These are phyloP conservation scores for Yarrowia phangngaensis DNA, from an alignment of 805 yeast genomes.

Conservation along the genomic window DNA sequence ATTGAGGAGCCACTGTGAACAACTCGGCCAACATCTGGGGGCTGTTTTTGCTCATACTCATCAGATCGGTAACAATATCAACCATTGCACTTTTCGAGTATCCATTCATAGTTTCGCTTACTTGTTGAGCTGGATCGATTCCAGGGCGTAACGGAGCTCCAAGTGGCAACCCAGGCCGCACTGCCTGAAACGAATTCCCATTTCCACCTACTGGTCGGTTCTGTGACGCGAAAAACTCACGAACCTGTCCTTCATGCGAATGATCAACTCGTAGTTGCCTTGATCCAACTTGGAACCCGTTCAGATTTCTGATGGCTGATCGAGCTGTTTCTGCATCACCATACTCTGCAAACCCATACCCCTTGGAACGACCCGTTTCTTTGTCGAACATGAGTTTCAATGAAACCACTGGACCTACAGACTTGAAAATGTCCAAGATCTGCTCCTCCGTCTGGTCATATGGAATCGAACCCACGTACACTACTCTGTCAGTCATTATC, in stretches of 20 bases:
- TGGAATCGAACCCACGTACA: constrained; percentile 84
- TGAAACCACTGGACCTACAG: constrained; percentile 82
- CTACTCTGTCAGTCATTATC: constrained; percentile 41
- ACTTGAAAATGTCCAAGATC: constrained; percentile 74
- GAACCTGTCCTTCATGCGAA: constrained; percentile 55
- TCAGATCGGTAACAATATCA: constrained; percentile 54
- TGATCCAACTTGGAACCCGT: constrained; percentile 70
- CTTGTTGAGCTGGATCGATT: constrained; percentile 42
- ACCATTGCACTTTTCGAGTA: constrained; percentile 45
- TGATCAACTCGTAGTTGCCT: constrained; percentile 72
- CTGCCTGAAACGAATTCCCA: constrained; percentile 9
- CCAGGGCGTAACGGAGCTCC: constrained; percentile 47
- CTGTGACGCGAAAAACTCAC: constrained; percentile 71
- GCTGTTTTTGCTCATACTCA: constrained; percentile 53
- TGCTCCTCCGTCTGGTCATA: constrained; percentile 93
- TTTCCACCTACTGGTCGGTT: constrained; percentile 32
- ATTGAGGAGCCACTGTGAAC: constrained; percentile 70
- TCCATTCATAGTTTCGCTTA: constrained; percentile 47
- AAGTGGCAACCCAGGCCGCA: constrained; percentile 44
- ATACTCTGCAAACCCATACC: constrained; percentile 83
- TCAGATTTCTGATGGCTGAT: constrained; percentile 83
- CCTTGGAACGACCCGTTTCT: constrained; percentile 84
- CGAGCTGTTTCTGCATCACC: constrained; percentile 81
- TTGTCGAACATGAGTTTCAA: constrained; percentile 79
- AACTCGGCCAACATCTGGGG: constrained; percentile 58